Percentiles rank a stretch among this genome's conserved stretches.
Evolutionary conservation across 192 early-diverging fungal genomes (phyloP).

Genomic region (Chytriomyces hyalinus): DNA sequence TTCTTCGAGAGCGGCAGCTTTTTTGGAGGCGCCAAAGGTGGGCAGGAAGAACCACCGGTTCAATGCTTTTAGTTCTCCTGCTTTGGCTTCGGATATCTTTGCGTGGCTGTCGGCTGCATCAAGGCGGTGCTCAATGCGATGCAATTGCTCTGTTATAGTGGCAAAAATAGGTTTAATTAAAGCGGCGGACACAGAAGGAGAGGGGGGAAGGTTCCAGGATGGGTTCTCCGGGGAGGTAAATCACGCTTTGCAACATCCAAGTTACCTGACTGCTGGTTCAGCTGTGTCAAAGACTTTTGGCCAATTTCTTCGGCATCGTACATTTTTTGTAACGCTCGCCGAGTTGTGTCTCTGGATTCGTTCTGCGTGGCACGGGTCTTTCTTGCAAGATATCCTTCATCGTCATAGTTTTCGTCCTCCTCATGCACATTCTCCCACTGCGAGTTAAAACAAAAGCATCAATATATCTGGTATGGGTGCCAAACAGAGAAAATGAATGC

Average conservation of each 20-base stretch:
- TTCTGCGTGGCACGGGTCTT: constrained; percentile 55
- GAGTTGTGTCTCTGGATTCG: constrained; percentile 51
- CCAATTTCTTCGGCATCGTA: constrained; percentile 48
- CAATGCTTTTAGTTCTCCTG: constrained; percentile 56
- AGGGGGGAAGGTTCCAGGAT: not conserved
- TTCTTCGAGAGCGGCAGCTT: constrained; percentile 45
- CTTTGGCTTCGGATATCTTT: constrained; percentile 53
- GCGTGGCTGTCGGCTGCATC: constrained; percentile 49
- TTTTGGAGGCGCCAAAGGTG: constrained; percentile 56
- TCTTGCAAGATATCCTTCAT: constrained; percentile 47
- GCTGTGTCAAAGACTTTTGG: constrained; percentile 35
- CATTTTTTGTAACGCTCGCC: constrained; percentile 50
- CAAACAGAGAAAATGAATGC: not conserved
- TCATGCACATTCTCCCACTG: constrained; percentile 36
- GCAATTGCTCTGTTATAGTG: constrained; percentile 51
- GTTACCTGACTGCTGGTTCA: constrained; percentile 53
- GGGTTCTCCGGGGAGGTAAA: constrained; percentile 7
- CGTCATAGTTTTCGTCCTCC: constrained; percentile 43
- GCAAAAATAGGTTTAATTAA: not conserved
- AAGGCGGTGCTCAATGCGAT: constrained; percentile 45
- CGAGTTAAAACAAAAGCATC: not conserved
- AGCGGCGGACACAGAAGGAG: not conserved
- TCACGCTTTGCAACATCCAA: constrained; percentile 7
- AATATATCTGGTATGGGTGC: not conserved
- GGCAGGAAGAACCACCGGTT: constrained; percentile 60